Base-by-base conservation (phyloP, 805 yeast species). In the Candida maris region DNA sequence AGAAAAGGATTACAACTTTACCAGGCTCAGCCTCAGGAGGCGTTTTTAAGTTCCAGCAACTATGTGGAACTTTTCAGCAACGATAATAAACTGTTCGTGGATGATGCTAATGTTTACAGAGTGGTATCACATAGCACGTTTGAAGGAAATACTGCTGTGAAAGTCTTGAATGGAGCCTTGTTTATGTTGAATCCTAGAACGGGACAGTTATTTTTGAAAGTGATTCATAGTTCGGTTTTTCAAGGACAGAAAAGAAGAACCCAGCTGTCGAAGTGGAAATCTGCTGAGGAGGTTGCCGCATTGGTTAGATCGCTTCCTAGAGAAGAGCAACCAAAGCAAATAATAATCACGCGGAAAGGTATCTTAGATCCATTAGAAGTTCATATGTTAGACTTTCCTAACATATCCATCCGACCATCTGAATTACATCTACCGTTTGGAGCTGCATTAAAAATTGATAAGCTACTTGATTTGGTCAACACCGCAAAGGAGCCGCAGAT, bases 201-300 rank as follows among this genome's bases (percentile, higher is more conserved):
- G 1, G 98, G 98, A 23, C 96, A 89, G 55, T 61, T 93, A 34
- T 88, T 85, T 55, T 68, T 93, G 61, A 87, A 86, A 55, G 77
- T 93, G 37, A 86, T 93, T 41, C 97, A 91, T 53, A 86, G 95
- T 0, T 84, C 95, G 5, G 95, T 87, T 2, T 93, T 96, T 94
- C 82, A 95, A 3, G 99, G 99, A 14, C 97, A 93, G 59, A 89
- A 87, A 53, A 81, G 97, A 51, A 70, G 91, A 42, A 82, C 93
- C 19, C 97, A 93, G 55, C 65, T 93, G 46, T 89, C 97, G 1
- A 93, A 93, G 57, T 93, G 98, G 98, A 93, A 91, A 58, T 81
- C 97, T 1, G 97, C 98, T 0, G 99, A 93, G 62, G 97, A 91
- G 60, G 95, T 87, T 16, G 91, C 96, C 12, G 95, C 95, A 0